Conservation (phyloP, 805 yeast genomes). For the Priceomyces castillae region DNA sequence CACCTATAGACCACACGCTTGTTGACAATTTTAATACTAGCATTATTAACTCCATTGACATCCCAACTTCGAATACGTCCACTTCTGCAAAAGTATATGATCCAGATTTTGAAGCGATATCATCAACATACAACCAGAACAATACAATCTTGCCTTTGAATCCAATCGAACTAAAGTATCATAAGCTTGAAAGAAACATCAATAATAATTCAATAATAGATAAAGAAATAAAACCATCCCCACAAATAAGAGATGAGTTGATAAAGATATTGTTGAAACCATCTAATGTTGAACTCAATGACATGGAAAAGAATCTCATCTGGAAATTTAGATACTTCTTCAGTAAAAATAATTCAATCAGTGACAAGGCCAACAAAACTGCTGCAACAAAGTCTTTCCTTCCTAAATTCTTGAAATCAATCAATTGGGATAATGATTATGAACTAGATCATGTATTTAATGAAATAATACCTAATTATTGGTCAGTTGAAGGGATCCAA, state of each 20-base stretch:
- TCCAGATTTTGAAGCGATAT: slow-evolving; percentile 31
- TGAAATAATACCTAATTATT: slow-evolving; percentile 62
- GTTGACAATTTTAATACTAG: slow-evolving; percentile 25
- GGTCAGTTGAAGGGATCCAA: slow-evolving; percentile 65
- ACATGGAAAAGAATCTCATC: slow-evolving; percentile 78
- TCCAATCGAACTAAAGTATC: slow-evolving; percentile 85
- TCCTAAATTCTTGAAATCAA: slow-evolving; percentile 81
- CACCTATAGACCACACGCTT: slow-evolving; percentile 5
- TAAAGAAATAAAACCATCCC: slow-evolving; percentile 83
- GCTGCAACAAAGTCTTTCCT: slow-evolving; percentile 38
- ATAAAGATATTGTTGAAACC: slow-evolving; percentile 69
- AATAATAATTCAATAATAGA: slow-evolving; percentile 77
- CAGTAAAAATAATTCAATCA: slow-evolving; percentile 47
- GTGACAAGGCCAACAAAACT: slow-evolving; percentile 23
- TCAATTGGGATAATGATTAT: slow-evolving; percentile 80
- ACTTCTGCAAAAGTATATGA: slow-evolving; percentile 39
- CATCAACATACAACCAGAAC: slow-evolving; percentile 5
- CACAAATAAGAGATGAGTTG: slow-evolving; percentile 74
- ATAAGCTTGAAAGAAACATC: slow-evolving; percentile 73
- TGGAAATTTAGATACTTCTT: slow-evolving; percentile 88
- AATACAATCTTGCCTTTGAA: slow-evolving; percentile 36
- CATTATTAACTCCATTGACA: slow-evolving; percentile 34
- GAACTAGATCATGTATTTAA: slow-evolving; percentile 76
- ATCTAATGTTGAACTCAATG: slow-evolving; percentile 77
- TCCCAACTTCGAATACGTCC: slow-evolving; percentile 18